These are phyloP conservation scores for Schizosaccharomyces lindneri DNA, from an alignment of 805 yeast species.

Conservation along the genomic window DNA sequence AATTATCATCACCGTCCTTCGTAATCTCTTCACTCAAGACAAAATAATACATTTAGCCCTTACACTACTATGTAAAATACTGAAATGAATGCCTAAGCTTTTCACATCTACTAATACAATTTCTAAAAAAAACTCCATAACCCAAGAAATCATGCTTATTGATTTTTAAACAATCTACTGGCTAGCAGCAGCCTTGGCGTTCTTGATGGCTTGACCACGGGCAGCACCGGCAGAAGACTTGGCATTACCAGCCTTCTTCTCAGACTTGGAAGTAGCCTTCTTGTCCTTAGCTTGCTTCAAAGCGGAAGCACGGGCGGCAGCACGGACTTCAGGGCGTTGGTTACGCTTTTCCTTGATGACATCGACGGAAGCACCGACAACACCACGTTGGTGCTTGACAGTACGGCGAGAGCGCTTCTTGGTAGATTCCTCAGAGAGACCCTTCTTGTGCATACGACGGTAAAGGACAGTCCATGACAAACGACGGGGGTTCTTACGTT, in stretches of 20 bases:
- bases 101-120: not conserved
- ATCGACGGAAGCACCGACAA: conserved; percentile 97
- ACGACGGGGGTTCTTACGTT: conserved; percentile 99
- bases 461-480: conserved; percentile 96
- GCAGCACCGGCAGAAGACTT: conserved; percentile 23
- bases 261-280: conserved; percentile 69
- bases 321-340: conserved; percentile 88
- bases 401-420: conserved; percentile 95
- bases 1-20: too few species aligned
- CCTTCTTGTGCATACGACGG: conserved; percentile 99
- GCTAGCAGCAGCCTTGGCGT: not conserved
- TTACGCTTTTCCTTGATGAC: conserved; percentile 94
- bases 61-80: too few species aligned
- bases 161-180: not conserved
- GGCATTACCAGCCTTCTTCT: conserved; percentile 87
- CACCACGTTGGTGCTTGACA: conserved; percentile 95
- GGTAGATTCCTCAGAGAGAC: conserved; percentile 75
- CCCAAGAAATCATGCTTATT: not conserved
- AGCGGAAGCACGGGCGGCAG: conserved; percentile 89
- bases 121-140: not conserved
- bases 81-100: too few species aligned
- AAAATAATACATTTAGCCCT: too few species aligned
- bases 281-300: conserved; percentile 25
- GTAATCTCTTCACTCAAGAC: too few species aligned
- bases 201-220: conserved; percentile 22